These are phyloP conservation scores for Spiraea crenata DNA, from an alignment of 331 rosid genomes.

Conservation along the genomic window DNA sequence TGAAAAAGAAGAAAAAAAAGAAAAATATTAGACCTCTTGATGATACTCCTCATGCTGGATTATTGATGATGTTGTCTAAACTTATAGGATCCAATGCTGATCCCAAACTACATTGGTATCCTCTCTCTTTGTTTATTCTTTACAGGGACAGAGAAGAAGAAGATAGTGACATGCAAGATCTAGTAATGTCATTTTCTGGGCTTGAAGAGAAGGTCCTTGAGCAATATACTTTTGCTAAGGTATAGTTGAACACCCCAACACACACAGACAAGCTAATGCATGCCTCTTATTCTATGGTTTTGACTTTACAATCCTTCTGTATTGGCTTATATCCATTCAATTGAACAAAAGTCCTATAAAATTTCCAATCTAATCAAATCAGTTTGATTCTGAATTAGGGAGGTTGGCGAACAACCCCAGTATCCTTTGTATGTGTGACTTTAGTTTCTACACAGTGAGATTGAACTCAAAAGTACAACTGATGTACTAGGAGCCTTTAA, in stretches of 20 bases:
- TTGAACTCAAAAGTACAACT: too few species aligned
- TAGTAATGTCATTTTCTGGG: slow-evolving; percentile 63
- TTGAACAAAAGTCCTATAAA: too few species aligned
- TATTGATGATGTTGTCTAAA: slow-evolving; percentile 19
- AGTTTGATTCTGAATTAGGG: too few species aligned
- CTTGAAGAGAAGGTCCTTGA: slow-evolving; percentile 95
- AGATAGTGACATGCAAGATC: slow-evolving; percentile 74
- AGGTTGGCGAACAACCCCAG: too few species aligned
- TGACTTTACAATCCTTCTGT: not conserved
- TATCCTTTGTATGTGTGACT: too few species aligned
- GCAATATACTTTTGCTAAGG: slow-evolving; percentile 97
- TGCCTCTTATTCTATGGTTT: not conserved
- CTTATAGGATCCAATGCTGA: slow-evolving; percentile 18
- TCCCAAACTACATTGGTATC: slow-evolving; percentile 28
- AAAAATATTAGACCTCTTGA: not conserved
- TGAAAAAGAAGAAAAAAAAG: not conserved
- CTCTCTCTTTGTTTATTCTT: slow-evolving; percentile 11
- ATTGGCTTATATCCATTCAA: not conserved
- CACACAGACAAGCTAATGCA: not conserved
- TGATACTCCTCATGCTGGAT: not conserved
- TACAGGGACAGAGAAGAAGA: slow-evolving; percentile 80
- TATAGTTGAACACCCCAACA: slow-evolving; percentile 27
- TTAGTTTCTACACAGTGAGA: too few species aligned
- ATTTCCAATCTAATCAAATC: too few species aligned
- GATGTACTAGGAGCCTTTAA: too few species aligned